A percentile compares a stretch with the other conserved stretches of the same genome.
These are phyloP conservation scores for Trifolium dubium DNA, from an alignment of 306 rosid species.

Conservation along the genomic window DNA sequence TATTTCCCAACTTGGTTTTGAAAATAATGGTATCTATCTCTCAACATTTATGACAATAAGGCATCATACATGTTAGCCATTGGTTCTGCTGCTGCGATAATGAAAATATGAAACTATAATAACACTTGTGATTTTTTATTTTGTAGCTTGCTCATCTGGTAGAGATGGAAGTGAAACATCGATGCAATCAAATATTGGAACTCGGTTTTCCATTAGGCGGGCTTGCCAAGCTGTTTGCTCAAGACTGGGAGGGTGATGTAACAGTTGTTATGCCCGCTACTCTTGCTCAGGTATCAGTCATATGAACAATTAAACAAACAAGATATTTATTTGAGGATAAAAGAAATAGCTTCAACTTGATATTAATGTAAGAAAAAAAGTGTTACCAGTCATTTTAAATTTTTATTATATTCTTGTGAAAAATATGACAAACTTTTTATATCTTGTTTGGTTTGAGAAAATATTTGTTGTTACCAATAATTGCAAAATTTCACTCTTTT, in stretches of 20 bases:
- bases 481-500: not conserved
- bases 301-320: slow-evolving; percentile 13
- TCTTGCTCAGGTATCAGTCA: slow-evolving; percentile 71
- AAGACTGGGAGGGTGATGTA: slow-evolving; percentile 99
- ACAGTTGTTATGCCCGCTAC: slow-evolving; percentile 99
- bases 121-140: slow-evolving; percentile 33
- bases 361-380: not conserved
- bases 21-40: too few species aligned
- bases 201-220: slow-evolving; percentile 95
- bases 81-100: slow-evolving; percentile 11
- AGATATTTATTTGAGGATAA: slow-evolving; percentile 9
- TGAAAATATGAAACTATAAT: slow-evolving; percentile 5
- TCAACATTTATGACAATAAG: not conserved
- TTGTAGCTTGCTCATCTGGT: slow-evolving; percentile 92
- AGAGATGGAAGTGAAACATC: slow-evolving; percentile 99
- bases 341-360: slow-evolving; percentile 17
- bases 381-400: not conserved
- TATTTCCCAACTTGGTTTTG: not conserved
- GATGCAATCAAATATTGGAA: slow-evolving; percentile 86
- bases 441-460: not conserved
- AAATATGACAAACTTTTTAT: not conserved
- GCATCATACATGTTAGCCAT: slow-evolving; percentile 19
- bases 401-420: not conserved
- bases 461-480: not conserved
- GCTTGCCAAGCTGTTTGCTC: slow-evolving; percentile 90